Evolutionary conservation across 176 grass and related monocot species (phyloP).

Genomic region (Zea luxurians): DNA sequence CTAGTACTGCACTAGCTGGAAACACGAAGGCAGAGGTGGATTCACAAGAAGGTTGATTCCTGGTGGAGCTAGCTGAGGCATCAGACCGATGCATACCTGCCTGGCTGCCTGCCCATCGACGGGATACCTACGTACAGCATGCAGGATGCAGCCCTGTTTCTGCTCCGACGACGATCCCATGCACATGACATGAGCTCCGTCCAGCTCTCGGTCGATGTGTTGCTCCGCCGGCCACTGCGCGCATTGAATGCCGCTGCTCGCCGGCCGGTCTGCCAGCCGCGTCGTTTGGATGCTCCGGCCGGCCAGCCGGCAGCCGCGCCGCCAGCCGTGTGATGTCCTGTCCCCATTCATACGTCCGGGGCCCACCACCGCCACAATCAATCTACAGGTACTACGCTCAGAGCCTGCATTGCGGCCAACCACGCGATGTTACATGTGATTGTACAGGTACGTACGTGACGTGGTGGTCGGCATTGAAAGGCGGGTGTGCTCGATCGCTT

Average conservation of each 20-base stretch:
- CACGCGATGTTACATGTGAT: constrained; percentile 7
- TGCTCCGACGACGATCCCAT: too few species aligned
- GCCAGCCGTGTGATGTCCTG: neutral
- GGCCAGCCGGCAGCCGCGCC: constrained; percentile 26
- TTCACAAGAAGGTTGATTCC: too few species aligned
- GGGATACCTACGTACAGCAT: too few species aligned
- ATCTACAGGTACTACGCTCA: constrained; percentile 24
- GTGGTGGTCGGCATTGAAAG: too few species aligned
- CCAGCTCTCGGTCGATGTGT: neutral
- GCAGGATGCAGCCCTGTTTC: too few species aligned
- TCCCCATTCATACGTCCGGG: neutral
- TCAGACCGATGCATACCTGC: too few species aligned
- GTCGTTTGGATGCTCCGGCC: neutral
- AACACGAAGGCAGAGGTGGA: too few species aligned
- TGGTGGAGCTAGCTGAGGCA: too few species aligned
- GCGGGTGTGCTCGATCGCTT: too few species aligned
- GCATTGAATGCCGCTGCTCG: neutral
- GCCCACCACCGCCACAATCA: neutral
- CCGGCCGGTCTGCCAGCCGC: neutral
- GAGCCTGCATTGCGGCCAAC: constrained; percentile 9
- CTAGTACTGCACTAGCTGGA: too few species aligned
- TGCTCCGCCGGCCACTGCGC: neutral
- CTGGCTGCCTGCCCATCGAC: too few species aligned
- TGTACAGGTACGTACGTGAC: too few species aligned
- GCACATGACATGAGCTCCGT: neutral